Evolutionary conservation across 2,329 filamentous ascomycete species (phyloP).

Genomic region (Claviceps arundinis): DNA sequence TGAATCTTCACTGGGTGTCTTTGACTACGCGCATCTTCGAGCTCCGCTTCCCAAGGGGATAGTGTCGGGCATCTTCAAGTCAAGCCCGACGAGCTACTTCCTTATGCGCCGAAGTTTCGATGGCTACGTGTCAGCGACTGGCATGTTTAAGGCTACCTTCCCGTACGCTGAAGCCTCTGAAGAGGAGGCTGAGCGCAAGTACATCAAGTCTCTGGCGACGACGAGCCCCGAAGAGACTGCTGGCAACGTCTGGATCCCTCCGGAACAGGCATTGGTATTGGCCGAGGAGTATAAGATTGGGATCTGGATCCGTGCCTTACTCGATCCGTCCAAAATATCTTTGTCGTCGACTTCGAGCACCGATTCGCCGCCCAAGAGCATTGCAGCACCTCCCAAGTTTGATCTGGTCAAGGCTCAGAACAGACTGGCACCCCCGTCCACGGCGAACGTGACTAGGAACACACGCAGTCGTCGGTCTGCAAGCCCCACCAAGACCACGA

Average conservation of each 20-base stretch:
- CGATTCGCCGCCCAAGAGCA: conserved; percentile 60
- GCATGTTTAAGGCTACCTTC: conserved; percentile 87
- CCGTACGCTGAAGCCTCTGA: conserved; percentile 61
- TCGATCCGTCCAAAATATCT: conserved; percentile 72
- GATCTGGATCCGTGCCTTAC: conserved; percentile 81
- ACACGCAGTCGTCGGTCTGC: conserved; percentile 41
- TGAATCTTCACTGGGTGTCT: conserved; percentile 61
- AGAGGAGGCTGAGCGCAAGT: conserved; percentile 64
- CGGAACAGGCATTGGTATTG: conserved; percentile 64
- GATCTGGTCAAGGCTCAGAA: conserved; percentile 36
- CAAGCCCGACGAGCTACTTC: conserved; percentile 85
- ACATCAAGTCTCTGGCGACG: conserved; percentile 69
- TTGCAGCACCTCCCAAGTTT: conserved; percentile 71
- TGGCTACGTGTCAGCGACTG: conserved; percentile 72
- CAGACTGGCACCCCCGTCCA: conserved; percentile 35
- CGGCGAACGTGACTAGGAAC: conserved; percentile 29
- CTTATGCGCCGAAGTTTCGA: conserved; percentile 84
- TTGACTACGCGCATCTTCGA: conserved; percentile 92
- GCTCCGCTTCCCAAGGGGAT: conserved; percentile 87
- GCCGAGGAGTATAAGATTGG: conserved; percentile 78
- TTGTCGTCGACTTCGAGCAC: conserved; percentile 42
- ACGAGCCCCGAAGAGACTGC: conserved; percentile 88
- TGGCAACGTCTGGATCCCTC: conserved; percentile 92
- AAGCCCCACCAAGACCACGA: conserved; percentile 40
- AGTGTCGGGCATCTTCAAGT: conserved; percentile 83